Percentiles rank a stretch among this genome's conserved stretches.
Evolutionary conservation across 192 early-diverging fungal genomes (phyloP).

Genomic region (Coemansia sp.): DNA sequence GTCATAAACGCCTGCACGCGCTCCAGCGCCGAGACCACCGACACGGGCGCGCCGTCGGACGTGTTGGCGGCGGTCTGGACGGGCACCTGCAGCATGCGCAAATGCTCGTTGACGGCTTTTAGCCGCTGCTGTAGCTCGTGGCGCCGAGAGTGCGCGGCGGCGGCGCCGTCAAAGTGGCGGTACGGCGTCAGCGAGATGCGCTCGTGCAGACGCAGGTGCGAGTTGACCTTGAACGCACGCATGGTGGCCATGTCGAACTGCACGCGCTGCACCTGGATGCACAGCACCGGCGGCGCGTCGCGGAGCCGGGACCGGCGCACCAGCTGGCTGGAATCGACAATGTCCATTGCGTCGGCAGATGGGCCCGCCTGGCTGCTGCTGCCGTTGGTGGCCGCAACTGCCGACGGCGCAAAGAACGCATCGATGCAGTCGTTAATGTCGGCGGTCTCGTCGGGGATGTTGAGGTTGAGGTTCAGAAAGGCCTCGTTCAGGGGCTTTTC

Average conservation of each 20-base stretch:
- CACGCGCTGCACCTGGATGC: constrained; percentile 66
- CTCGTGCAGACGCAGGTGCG: constrained; percentile 59
- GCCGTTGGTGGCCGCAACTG: not conserved
- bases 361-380: not conserved
- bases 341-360: constrained; percentile 13
- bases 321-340: not conserved
- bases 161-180: constrained; percentile 20
- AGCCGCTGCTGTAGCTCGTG: constrained; percentile 6
- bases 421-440: constrained; percentile 52
- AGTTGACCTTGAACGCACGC: constrained; percentile 65
- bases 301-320: constrained; percentile 15
- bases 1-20: constrained; percentile 21
- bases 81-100: constrained; percentile 17
- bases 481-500: constrained; percentile 14
- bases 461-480: constrained; percentile 39
- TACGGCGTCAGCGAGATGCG: constrained; percentile 60
- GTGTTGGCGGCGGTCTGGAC: not conserved
- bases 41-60: constrained; percentile 1
- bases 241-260: constrained; percentile 60
- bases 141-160: not conserved
- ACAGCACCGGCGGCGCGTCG: constrained; percentile 63
- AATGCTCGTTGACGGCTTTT: not conserved
- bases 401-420: constrained; percentile 32
- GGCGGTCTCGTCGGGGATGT: constrained; percentile 12
- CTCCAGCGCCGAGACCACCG: constrained; percentile 29